Conservation (phyloP, 768 basidiomycete species). For the Tulasnella sp. region DNA sequence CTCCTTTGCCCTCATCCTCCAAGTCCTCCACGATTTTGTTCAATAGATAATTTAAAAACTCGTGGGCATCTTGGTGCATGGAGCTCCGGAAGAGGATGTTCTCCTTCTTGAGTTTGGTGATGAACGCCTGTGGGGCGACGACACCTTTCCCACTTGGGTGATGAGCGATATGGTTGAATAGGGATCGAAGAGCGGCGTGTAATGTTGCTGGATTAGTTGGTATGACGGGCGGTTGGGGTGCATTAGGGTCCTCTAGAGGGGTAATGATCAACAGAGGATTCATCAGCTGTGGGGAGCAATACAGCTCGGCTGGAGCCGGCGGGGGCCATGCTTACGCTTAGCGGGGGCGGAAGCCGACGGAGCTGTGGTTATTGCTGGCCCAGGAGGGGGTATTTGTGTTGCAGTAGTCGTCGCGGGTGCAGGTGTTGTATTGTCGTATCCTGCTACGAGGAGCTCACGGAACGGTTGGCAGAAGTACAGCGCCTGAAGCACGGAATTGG, state of each 20-base stretch:
- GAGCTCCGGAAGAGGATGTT: slow-evolving; percentile 88
- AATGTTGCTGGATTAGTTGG: slow-evolving; percentile 66
- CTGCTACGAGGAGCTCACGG: slow-evolving; percentile 78
- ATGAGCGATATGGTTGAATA: slow-evolving; percentile 77
- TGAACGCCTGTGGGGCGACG: slow-evolving; percentile 83
- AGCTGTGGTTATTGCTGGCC: slow-evolving; percentile 32
- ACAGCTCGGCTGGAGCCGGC: background rate
- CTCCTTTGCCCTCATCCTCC: slow-evolving; percentile 51
- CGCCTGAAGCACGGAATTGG: slow-evolving; percentile 97
- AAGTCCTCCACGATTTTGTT: slow-evolving; percentile 93
- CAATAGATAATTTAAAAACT: slow-evolving; percentile 90
- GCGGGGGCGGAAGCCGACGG: background rate
- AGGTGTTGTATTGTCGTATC: slow-evolving; percentile 44
- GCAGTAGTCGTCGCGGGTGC: slow-evolving; percentile 39
- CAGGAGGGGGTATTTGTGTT: slow-evolving; percentile 23
- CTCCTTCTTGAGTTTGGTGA: slow-evolving; percentile 87
- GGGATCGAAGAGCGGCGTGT: slow-evolving; percentile 87
- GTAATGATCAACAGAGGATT: background rate
- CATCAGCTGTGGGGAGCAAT: slow-evolving; percentile 19
- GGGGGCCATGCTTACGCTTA: background rate
- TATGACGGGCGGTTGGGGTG: slow-evolving; percentile 44
- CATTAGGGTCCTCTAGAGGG: slow-evolving; percentile 35
- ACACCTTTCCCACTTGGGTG: slow-evolving; percentile 78
- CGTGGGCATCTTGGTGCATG: slow-evolving; percentile 98
- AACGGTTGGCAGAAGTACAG: slow-evolving; percentile 95